A percentile compares a stretch with the other conserved stretches of the same genome.
Conservation (phyloP, 352 stramenopile species). For the Phytopythium oedochilum region DNA sequence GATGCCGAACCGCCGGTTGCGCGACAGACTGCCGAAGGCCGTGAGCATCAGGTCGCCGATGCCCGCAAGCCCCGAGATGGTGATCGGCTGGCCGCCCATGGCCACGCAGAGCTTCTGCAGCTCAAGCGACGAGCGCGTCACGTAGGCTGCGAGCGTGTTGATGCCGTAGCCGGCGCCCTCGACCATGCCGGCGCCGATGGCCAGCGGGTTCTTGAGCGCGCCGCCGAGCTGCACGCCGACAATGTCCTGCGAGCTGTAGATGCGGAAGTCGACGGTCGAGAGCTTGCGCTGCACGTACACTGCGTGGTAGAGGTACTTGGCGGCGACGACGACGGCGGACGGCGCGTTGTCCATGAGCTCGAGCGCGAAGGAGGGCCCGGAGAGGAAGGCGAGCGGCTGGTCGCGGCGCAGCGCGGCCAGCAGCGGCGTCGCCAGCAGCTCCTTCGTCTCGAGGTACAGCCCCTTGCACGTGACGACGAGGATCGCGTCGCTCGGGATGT, state of each 20-base stretch:
- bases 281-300: conserved; percentile 81
- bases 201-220: conserved; percentile 97
- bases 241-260: conserved; percentile 93
- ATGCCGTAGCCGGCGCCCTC: conserved; percentile 95
- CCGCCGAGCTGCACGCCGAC: conserved; percentile 96
- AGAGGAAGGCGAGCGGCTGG: conserved; percentile 94
- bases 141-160: conserved; percentile 93
- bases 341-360: conserved; percentile 95
- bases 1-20: conserved; percentile 95
- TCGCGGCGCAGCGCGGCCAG: conserved; percentile 88
- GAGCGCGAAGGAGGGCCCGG: conserved; percentile 93
- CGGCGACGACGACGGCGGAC: conserved; percentile 95
- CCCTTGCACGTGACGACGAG: conserved; percentile 95
- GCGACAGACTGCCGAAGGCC: conserved; percentile 93
- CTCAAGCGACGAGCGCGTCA: conserved; percentile 95
- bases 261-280: conserved; percentile 90
- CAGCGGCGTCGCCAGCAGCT: conserved; percentile 95
- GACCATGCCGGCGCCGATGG: conserved; percentile 96
- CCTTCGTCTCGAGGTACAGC: conserved; percentile 94
- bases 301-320: conserved; percentile 89
- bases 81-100: conserved; percentile 93
- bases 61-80: conserved; percentile 92
- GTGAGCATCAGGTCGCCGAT: conserved; percentile 96
- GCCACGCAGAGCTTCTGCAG: conserved; percentile 94
- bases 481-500: conserved; percentile 87